phyloP scores from a whole-genome alignment of 441 rosid genomes.

The Erodium trifolium region DNA sequence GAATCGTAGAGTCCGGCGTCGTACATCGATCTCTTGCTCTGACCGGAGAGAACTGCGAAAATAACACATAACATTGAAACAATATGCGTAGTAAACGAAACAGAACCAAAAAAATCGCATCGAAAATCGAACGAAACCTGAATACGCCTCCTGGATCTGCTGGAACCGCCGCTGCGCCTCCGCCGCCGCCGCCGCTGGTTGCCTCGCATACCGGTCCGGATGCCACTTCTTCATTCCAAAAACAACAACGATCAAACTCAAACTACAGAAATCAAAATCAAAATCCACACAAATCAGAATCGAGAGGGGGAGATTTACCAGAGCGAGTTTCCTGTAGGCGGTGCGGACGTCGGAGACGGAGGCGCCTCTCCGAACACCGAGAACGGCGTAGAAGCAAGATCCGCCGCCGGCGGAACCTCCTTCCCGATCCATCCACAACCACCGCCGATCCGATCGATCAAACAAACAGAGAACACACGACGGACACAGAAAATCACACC shows the following conservation, averaged over 20 bases:
- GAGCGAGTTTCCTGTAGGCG: conserved; percentile 60
- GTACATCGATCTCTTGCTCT: conserved; percentile 47
- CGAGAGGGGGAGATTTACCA: conserved; percentile 27
- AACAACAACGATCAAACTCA: not conserved
- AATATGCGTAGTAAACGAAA: not conserved
- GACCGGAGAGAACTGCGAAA: conserved; percentile 43
- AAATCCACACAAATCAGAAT: too few relatives aligned
- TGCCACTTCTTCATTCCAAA: not conserved
- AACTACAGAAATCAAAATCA: not conserved
- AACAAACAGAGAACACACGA: too few relatives aligned
- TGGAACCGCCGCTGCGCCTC: conserved; percentile 63
- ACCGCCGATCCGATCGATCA: not conserved
- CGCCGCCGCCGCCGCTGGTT: conserved; percentile 36
- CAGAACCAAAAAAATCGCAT: not conserved
- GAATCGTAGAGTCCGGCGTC: conserved; percentile 22
- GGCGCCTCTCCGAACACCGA: conserved; percentile 54
- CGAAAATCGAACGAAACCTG: conserved; percentile 30
- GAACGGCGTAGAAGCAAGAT: conserved; percentile 58
- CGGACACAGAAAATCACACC: too few relatives aligned
- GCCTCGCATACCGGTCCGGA: conserved; percentile 35
- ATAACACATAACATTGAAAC: not conserved
- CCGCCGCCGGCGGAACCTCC: conserved; percentile 51
- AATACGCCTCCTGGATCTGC: conserved; percentile 68
- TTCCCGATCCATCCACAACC: conserved; percentile 42
- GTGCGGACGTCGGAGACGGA: conserved; percentile 56